A percentile compares a stretch with the other conserved stretches of the same genome.
Evolutionary conservation across 1,284 basidiomycete genomes (phyloP).

Genomic region (Coniferiporia sulphurascens): DNA sequence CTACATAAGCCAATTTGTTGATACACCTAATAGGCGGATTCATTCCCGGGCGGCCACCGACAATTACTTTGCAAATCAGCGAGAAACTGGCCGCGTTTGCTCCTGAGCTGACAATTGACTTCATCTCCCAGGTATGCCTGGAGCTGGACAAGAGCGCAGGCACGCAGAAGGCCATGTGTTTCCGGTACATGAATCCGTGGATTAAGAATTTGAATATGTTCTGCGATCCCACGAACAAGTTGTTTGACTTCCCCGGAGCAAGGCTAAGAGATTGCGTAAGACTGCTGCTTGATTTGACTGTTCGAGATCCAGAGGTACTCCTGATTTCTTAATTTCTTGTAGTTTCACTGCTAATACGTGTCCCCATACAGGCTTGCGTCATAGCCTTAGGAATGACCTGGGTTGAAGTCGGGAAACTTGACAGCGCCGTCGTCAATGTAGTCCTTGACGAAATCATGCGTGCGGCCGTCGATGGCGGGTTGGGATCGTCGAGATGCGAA

Average conservation of each 20-base stretch:
- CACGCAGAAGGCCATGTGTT: conserved; percentile 60
- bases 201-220: conserved; percentile 73
- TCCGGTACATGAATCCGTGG: conserved; percentile 85
- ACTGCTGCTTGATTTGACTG: conserved; percentile 69
- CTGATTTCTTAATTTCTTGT: background rate
- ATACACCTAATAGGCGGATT: conserved; percentile 48
- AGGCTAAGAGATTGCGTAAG: conserved; percentile 76
- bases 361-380: conserved; percentile 50
- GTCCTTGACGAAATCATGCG: conserved; percentile 76
- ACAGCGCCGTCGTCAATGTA: conserved; percentile 61
- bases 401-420: conserved; percentile 67
- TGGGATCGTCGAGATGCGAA: conserved; percentile 72
- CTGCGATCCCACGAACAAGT: conserved; percentile 57
- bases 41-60: conserved; percentile 65
- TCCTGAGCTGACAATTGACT: conserved; percentile 81
- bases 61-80: conserved; percentile 65
- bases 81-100: conserved; percentile 66
- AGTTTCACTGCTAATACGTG: conserved; percentile 16
- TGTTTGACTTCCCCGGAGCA: conserved; percentile 67
- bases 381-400: conserved; percentile 72
- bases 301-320: conserved; percentile 60
- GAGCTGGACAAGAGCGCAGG: conserved; percentile 51
- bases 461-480: conserved; percentile 74
- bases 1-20: background rate
- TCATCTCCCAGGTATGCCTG: conserved; percentile 75